Conservation (phyloP, 2,329 filamentous ascomycete genomes). For the Xylariales sp. region DNA sequence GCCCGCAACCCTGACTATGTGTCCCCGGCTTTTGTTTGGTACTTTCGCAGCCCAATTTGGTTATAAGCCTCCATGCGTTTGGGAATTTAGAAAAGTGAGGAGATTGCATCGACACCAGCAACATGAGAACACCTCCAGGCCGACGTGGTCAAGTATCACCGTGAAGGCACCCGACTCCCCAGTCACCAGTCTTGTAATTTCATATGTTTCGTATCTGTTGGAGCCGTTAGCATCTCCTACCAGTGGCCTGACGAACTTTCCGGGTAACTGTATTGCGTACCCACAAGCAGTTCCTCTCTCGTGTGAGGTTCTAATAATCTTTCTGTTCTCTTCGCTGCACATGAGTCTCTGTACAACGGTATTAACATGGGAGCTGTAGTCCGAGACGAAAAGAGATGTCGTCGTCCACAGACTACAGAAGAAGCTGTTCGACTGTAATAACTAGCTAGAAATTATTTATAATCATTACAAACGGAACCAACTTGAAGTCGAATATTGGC, state of each 20-base stretch:
- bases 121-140: conserved; percentile 58
- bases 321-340: conserved; percentile 51
- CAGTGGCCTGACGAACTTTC: neutral
- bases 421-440: conserved; percentile 43
- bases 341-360: conserved; percentile 66
- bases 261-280: neutral
- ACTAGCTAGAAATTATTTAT: too few relatives aligned
- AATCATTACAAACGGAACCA: too few relatives aligned
- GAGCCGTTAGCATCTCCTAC: neutral
- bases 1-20: too few relatives aligned
- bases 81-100: too few relatives aligned
- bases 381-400: conserved; percentile 61
- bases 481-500: too few relatives aligned
- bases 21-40: too few relatives aligned
- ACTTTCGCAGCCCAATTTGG: too few relatives aligned
- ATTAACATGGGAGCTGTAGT: conserved; percentile 71
- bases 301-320: conserved; percentile 1
- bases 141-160: conserved; percentile 68
- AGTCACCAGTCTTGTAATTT: neutral
- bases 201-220: neutral
- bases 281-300: conserved; percentile 1
- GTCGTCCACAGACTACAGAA: conserved; percentile 51
- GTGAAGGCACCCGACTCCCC: conserved; percentile 54
- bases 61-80: too few relatives aligned
- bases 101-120: conserved; percentile 51